Evolutionary conservation across 257 asterid species (phyloP), one percentile per base, ranked within the genome.

Genomic region (Coffea canephora): DNA sequence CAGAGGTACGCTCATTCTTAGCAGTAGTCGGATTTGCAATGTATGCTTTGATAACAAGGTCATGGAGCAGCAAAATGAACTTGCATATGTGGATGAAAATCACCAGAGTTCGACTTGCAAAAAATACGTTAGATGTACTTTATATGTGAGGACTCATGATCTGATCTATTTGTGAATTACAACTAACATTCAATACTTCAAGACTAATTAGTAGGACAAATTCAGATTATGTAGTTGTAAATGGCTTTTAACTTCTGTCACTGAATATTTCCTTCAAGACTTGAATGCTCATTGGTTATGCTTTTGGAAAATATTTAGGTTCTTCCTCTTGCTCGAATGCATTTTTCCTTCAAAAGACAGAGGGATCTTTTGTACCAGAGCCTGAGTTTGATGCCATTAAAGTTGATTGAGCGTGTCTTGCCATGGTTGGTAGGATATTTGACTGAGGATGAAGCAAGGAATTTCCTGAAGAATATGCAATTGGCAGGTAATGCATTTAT

Each of bases 261-360:
- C 7, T 71, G 6, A 76, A 50, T n/a, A 64, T 66, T 54, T 68
- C 27, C 68, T 65, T 50, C 59, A 80, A 76, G 54, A 36, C 49
- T 73, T 25, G 50, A 62, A 18, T 45, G 77, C 62, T 71, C 41
- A 69, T 21, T 19, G 14, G 21, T 49, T 79, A 1, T 74, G 77
- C 31, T 54, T 71, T 71, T 78, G 80, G 49, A 49, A 59, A 34
- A 73, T 61, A 52, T 79, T 79, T 74, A 87, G 90, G 89, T 87
- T 78, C 90, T 87, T 73, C 90, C 90, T 9, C 89, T 83, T 71
- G 87, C 89, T 67, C 81, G 83, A 31, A 85, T 81, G 85, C 87
- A 81, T 81, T 87, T 87, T 74, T 79, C 84, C 82, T 71, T 57
- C 75, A 79, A 85, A 68, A 84, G 81, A 79, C 90, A 87, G 79